Conservation (phyloP, 768 basidiomycete genomes). For the Russula sp. region DNA sequence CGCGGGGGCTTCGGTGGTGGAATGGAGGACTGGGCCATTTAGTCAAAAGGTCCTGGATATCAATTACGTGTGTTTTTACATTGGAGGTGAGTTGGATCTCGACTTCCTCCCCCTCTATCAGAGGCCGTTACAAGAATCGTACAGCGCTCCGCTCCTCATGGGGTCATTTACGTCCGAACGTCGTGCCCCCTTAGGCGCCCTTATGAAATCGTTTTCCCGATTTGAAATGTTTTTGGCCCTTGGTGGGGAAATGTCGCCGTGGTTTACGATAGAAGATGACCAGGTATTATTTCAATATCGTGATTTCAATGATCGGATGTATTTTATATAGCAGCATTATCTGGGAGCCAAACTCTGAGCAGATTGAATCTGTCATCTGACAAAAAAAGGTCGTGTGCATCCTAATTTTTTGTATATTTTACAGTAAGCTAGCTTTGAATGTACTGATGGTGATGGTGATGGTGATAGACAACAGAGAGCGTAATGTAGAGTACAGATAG, state of each 20-base stretch:
- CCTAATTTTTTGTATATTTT: slow-evolving; percentile 14
- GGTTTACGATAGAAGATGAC: not conserved
- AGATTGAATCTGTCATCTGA: not conserved
- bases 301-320: slow-evolving; percentile 5
- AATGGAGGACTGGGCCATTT: slow-evolving; percentile 54
- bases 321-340: slow-evolving; percentile 12
- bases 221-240: not conserved
- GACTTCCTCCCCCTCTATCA: not conserved
- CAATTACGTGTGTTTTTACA: slow-evolving; percentile 15
- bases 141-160: slow-evolving; percentile 19
- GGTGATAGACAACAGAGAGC: slow-evolving; percentile 10
- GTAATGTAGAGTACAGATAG: not conserved
- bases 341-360: not conserved
- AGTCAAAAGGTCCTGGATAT: not conserved
- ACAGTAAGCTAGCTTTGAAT: not conserved
- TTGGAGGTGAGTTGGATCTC: slow-evolving; percentile 16
- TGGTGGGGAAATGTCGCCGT: not conserved
- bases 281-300: not conserved
- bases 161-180: slow-evolving; percentile 9
- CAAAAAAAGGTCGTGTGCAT: no score
- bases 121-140: not conserved
- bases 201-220: not conserved
- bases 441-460: slow-evolving; percentile 11
- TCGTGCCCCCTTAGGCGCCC: not conserved
- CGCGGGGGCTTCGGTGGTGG: slow-evolving; percentile 43